Evolutionary conservation across 2,329 filamentous ascomycete species (phyloP).

Genomic region (Hortaea sp.): DNA sequence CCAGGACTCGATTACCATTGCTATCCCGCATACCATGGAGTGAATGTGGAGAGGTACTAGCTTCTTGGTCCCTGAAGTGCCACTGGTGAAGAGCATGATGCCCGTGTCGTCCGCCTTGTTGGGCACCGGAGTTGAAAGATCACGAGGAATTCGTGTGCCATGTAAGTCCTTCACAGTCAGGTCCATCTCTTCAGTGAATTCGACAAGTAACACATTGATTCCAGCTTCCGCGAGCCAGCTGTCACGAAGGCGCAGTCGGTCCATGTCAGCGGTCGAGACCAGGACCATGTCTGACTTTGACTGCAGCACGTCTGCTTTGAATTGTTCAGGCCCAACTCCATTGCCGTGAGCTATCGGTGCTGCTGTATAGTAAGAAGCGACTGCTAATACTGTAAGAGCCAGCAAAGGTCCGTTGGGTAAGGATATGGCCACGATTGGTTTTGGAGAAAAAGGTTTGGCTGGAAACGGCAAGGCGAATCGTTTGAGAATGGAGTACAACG

Average conservation of each 20-base stretch:
- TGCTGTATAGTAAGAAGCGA: constrained; percentile 41
- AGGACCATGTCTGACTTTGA: constrained; percentile 39
- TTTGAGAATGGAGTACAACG: constrained; percentile 16
- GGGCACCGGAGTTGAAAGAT: constrained; percentile 2
- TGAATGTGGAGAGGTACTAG: constrained; percentile 45
- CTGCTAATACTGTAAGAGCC: constrained; percentile 41
- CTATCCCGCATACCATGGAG: constrained; percentile 42
- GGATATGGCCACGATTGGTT: constrained; percentile 41
- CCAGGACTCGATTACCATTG: constrained; percentile 46
- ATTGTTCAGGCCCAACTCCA: constrained; percentile 37
- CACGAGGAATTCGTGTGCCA: background rate
- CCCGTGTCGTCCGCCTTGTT: constrained; percentile 40
- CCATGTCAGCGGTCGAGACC: constrained; percentile 32
- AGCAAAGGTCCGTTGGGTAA: constrained; percentile 45
- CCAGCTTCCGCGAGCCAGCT: constrained; percentile 24
- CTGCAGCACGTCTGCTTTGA: constrained; percentile 41
- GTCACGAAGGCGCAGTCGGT: constrained; percentile 30
- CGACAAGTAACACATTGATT: constrained; percentile 32
- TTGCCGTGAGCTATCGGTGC: constrained; percentile 43
- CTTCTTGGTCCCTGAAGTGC: constrained; percentile 50
- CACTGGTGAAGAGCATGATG: constrained; percentile 48
- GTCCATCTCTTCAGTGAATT: constrained; percentile 29
- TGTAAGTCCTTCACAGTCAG: constrained; percentile 24
- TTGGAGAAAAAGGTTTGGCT: constrained; percentile 11
- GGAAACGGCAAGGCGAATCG: constrained; percentile 18